Conservation (phyloP, 441 rosid genomes). For the Mallotus repandus region DNA sequence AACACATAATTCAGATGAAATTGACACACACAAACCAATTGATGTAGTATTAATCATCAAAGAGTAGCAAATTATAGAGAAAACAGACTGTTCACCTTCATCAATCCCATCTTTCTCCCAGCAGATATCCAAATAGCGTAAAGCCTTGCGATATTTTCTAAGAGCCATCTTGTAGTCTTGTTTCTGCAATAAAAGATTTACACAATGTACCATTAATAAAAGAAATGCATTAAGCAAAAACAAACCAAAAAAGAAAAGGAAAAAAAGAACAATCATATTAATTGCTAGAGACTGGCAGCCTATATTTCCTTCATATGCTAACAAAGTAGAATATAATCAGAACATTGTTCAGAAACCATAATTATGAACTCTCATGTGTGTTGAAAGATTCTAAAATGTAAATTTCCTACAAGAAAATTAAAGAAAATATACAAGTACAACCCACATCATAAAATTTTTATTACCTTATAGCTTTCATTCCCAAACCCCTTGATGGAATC, state of each 20-base stretch:
- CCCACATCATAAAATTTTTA: background rate
- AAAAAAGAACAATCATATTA: no score
- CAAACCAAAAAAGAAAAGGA: background rate
- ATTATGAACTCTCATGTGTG: background rate
- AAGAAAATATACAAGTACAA: background rate
- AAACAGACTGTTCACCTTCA: slow-evolving; percentile 49
- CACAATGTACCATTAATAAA: background rate
- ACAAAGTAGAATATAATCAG: background rate
- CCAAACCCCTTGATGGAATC: slow-evolving; percentile 73
- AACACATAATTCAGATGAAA: background rate
- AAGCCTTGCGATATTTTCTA: slow-evolving; percentile 81
- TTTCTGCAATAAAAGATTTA: slow-evolving; percentile 43
- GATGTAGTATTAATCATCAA: slow-evolving; percentile 2
- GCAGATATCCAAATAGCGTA: slow-evolving; percentile 87
- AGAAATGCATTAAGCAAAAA: background rate
- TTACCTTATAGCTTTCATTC: slow-evolving; percentile 79
- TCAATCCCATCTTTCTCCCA: slow-evolving; percentile 99
- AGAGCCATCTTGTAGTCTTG: slow-evolving; percentile 95
- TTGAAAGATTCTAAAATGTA: background rate
- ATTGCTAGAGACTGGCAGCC: background rate
- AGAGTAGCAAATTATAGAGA: background rate
- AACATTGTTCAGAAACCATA: background rate
- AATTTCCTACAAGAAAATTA: background rate
- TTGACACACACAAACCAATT: background rate
- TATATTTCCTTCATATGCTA: background rate